Base-by-base conservation (phyloP, 2,329 filamentous ascomycete species). In the Lachnellula occidentalis region DNA sequence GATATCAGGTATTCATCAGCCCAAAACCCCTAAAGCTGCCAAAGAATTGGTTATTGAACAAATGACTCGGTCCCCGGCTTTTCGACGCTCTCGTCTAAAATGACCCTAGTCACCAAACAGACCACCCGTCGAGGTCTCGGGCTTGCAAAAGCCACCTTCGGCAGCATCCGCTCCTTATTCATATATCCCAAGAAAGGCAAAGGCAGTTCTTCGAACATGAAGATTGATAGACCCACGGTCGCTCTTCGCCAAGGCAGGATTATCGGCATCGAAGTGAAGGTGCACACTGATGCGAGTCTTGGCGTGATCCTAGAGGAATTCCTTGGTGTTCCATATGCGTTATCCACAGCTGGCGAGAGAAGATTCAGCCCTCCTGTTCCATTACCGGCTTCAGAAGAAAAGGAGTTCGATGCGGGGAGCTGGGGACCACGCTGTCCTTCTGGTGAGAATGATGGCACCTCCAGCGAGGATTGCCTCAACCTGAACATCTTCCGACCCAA, bases 391-490 rank as follows among this genome's bases (percentile, higher is more conserved):
- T 60, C 59, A 15, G 51, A 48, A 17, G 51, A 63, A 19, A 59
- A 58, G 4, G 27, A 11, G 11, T 70, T 75, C 46, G 67, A 75
- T 59, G 72, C 69, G 1, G 65, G 67, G 1, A 64, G 61, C 8
- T 72, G 68, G 61, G 72, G 72, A 11, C 19, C 56, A 53, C 48
- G 64, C 59, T 57, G 66, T 65, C 52, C 66, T 57, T 41, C 69
- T 2, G 58, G 58, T 1, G 39, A 52, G 4, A 21, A 24, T 8
- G 54, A 60, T 17, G 45, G 15, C 2, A 47, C 36, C 12, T 45
- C 50, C 14, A 58, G 73, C 48, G 80, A 83, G 67, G 72, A 80
- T 64, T 81, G 79, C 54, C 70, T 83, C 27, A 78, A 76, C 57
- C 64, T 75, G 7, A 81, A 82, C 61, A 65, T 83, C 14, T 79